phyloP scores from a whole-genome alignment of 139 green algal genomes.

The Volvox africanus region DNA sequence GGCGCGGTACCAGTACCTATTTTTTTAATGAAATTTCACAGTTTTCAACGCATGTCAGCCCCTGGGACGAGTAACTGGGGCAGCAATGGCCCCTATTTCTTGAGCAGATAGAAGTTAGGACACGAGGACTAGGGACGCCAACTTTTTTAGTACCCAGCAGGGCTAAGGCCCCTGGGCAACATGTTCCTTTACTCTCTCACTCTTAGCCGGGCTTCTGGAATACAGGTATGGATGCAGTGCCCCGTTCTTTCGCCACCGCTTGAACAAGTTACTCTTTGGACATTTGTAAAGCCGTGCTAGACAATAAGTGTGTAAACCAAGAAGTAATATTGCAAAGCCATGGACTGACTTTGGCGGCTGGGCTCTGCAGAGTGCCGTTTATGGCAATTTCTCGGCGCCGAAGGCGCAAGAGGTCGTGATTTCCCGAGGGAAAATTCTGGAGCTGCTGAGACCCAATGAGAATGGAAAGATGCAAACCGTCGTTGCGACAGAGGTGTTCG shows the following conservation, averaged over 20 bases:
- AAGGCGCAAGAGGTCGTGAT: slow-evolving; percentile 98
- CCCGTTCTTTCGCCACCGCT: neutral
- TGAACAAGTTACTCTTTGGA: no score
- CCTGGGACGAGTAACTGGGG: neutral
- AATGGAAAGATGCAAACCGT: slow-evolving; percentile 82
- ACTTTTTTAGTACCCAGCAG: neutral
- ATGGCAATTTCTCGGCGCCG: slow-evolving; percentile 95
- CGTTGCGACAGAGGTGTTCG: slow-evolving; percentile 88
- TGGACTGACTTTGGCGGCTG: neutral
- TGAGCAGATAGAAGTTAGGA: neutral
- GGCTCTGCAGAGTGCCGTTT: slow-evolving; percentile 84
- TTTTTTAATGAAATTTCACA: no score
- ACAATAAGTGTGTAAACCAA: no score
- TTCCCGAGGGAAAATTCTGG: slow-evolving; percentile 90
- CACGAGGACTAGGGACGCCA: neutral
- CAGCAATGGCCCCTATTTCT: neutral
- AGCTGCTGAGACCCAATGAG: slow-evolving; percentile 96
- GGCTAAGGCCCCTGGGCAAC: slow-evolving; percentile 10
- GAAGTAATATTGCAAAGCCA: no score
- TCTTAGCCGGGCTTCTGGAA: slow-evolving; percentile 78
- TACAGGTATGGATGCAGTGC: slow-evolving; percentile 73
- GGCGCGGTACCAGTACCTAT: no score
- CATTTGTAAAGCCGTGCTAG: no score
- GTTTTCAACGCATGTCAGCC: no score
- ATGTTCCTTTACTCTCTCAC: slow-evolving; percentile 91